Conservation (phyloP, 164 flowering plant species). For the Stephania cephalantha region DNA sequence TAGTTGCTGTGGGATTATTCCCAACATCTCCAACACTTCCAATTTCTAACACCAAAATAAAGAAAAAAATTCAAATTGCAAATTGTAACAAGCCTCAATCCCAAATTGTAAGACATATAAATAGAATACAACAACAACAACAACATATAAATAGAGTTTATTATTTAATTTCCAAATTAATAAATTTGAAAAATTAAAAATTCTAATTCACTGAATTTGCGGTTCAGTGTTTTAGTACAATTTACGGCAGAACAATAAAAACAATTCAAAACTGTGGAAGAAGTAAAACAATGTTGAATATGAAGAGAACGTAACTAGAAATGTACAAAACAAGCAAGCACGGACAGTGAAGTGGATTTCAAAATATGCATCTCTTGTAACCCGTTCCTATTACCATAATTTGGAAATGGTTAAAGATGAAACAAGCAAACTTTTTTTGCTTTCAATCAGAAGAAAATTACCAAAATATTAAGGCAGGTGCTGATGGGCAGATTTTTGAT, state of each 20-base stretch:
- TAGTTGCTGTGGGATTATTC: no score
- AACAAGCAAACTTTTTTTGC: background rate
- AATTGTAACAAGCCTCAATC: no score
- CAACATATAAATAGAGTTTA: no score
- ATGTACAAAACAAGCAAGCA: background rate
- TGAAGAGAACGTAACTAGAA: background rate
- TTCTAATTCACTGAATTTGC: background rate
- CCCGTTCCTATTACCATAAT: background rate
- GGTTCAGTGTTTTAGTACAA: background rate
- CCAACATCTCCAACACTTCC: no score
- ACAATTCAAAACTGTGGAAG: background rate
- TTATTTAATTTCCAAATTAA: background rate
- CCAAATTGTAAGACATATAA: no score
- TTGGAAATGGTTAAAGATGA: background rate
- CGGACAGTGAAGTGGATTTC: background rate
- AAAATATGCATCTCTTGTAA: background rate
- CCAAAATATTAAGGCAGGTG: constrained; percentile 78
- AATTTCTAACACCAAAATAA: no score
- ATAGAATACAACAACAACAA: no score
- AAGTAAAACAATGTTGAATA: background rate
- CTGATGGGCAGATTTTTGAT: constrained; percentile 47
- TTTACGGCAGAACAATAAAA: background rate
- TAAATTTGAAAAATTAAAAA: background rate
- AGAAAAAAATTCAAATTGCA: no score
- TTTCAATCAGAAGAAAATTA: constrained; percentile 12